Conservation (phyloP, 2,329 filamentous ascomycete species). For the Diaporthe sp. region DNA sequence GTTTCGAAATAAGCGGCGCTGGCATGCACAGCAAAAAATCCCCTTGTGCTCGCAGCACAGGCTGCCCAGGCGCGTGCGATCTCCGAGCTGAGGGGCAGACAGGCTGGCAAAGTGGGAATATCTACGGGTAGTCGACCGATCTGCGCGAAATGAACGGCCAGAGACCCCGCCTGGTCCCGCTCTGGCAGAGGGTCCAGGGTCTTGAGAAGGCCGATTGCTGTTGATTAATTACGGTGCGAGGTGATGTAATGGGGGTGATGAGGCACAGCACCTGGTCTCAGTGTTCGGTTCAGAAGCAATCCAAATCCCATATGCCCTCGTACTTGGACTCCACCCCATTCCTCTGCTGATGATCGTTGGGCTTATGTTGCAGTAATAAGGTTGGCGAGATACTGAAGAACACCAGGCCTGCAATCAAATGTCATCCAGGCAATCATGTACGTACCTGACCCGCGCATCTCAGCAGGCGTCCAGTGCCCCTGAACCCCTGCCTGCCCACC, state of each 20-base stretch:
- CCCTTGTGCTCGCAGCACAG: conserved; percentile 12
- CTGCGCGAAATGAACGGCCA: conserved; percentile 24
- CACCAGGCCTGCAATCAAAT: conserved; percentile 33
- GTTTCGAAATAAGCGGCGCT: conserved; percentile 31
- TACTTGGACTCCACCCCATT: conserved; percentile 11
- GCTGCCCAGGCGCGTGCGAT: conserved; percentile 19
- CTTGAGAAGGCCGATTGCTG: background rate
- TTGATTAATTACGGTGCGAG: conserved; percentile 19
- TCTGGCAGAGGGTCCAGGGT: conserved; percentile 19
- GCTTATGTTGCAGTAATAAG: conserved; percentile 33
- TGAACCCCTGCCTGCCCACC: conserved; percentile 13
- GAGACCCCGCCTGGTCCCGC: conserved; percentile 26
- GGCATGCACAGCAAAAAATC: background rate
- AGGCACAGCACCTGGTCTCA: conserved; percentile 20
- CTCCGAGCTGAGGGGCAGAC: conserved; percentile 31
- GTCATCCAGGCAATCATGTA: background rate
- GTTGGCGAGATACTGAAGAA: conserved; percentile 32
- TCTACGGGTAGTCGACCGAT: conserved; percentile 30
- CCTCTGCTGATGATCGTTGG: conserved; percentile 24
- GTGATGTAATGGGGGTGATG: conserved; percentile 28
- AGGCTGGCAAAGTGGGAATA: conserved; percentile 28
- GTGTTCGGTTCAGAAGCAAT: conserved; percentile 1
- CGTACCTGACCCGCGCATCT: background rate
- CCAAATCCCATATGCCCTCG: conserved; percentile 22
- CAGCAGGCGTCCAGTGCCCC: background rate